Conservation (phyloP, 306 rosid species). For the Trifolium repens region DNA sequence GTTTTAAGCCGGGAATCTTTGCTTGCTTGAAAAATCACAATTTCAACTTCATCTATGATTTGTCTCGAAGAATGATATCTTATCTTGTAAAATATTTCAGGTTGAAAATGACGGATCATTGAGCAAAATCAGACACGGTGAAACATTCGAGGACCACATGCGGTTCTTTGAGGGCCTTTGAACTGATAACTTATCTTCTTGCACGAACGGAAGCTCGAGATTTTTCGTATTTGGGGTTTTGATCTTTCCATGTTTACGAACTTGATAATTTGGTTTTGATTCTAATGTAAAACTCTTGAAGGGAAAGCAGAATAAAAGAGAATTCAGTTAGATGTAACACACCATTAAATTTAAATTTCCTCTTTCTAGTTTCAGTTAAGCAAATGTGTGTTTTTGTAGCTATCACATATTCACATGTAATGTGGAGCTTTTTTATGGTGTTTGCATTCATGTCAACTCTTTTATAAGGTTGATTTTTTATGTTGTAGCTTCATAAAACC, state of each 20-base stretch:
- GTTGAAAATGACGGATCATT: conserved; percentile 81
- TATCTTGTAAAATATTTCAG: conserved; percentile 47
- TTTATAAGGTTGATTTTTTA: not conserved
- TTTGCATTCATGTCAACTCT: not conserved
- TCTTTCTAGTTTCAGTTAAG: conserved; percentile 12
- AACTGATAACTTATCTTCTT: conserved; percentile 20
- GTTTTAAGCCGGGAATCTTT: not conserved
- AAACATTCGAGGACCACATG: conserved; percentile 80
- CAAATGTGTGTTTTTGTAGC: not conserved
- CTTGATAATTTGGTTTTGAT: conserved; percentile 9
- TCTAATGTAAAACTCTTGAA: conserved; percentile 22
- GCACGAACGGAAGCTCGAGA: not conserved
- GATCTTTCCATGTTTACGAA: conserved; percentile 3
- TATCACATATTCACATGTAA: not conserved
- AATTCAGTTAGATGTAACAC: not conserved
- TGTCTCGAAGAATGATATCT: not conserved
- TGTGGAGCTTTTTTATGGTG: conserved; percentile 4
- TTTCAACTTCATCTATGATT: conserved; percentile 1
- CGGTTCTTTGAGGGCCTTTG: conserved; percentile 80
- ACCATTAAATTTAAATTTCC: conserved; percentile 12
- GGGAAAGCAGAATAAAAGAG: conserved; percentile 8
- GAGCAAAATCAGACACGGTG: conserved; percentile 89
- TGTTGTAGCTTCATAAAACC: not conserved
- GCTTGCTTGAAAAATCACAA: conserved; percentile 9
- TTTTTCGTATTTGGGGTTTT: conserved; percentile 30